Percentiles rank a stretch among this genome's conserved stretches.
phyloP scores from a whole-genome alignment of 2,329 filamentous ascomycete species.

The Phaeosphaeriaceae sp. region DNA sequence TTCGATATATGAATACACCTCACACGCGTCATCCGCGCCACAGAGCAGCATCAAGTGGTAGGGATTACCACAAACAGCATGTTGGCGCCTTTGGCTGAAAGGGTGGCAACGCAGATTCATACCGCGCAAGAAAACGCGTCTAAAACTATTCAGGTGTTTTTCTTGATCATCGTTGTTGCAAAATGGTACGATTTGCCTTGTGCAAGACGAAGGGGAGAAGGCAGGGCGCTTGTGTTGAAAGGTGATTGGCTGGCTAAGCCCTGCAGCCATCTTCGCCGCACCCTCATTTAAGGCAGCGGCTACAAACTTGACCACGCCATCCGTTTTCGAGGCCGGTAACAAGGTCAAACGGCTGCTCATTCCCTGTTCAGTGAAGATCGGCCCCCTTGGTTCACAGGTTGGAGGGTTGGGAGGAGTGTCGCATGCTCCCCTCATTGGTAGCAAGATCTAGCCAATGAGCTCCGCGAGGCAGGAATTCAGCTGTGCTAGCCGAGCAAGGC shows the following conservation, averaged over 20 bases:
- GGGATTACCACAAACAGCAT: conserved; percentile 6
- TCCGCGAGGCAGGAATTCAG: conserved; percentile 5
- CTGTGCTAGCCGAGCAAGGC: not conserved
- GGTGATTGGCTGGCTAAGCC: conserved; percentile 18
- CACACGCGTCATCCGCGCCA: conserved; percentile 31
- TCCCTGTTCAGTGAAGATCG: conserved; percentile 11
- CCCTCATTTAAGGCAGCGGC: conserved; percentile 22
- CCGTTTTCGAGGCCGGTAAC: conserved; percentile 8
- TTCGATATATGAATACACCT: conserved; percentile 41
- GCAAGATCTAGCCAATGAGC: conserved; percentile 12
- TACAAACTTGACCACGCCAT: conserved; percentile 14
- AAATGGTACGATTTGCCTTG: conserved; percentile 25
- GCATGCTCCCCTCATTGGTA: conserved; percentile 12
- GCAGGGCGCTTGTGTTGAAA: conserved; percentile 21
- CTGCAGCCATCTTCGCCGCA: conserved; percentile 21
- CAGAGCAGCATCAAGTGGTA: conserved; percentile 21
- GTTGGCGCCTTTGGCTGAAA: conserved; percentile 7
- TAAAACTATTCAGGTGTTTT: conserved; percentile 20
- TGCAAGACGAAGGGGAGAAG: conserved; percentile 13
- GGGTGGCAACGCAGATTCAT: conserved; percentile 25
- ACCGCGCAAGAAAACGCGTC: conserved; percentile 24
- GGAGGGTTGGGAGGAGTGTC: conserved; percentile 2
- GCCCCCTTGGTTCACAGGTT: conserved; percentile 3
- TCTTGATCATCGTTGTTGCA: conserved; percentile 16
- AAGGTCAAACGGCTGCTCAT: conserved; percentile 11